Conservation (phyloP, 805 yeast genomes). For the Komagataella kurtzmanii region DNA sequence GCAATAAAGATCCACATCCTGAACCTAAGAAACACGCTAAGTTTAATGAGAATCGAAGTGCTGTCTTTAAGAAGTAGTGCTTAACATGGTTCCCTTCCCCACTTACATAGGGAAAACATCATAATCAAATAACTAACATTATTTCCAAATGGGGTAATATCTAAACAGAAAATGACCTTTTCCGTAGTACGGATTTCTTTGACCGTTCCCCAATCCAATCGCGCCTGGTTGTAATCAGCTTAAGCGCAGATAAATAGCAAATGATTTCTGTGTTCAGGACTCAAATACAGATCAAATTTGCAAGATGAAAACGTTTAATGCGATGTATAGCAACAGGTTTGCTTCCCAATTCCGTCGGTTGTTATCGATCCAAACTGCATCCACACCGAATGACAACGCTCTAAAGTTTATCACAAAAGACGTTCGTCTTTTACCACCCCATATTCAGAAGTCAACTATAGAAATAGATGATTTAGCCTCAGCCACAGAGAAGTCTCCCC, state of each 20-base stretch:
- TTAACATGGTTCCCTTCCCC: background rate
- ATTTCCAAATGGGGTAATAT: background rate
- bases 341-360: background rate
- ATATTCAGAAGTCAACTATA: slow-evolving; percentile 19
- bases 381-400: slow-evolving; percentile 71
- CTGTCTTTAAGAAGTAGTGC: background rate
- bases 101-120: no score
- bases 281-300: background rate
- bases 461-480: slow-evolving; percentile 40
- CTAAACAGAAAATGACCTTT: background rate
- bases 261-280: background rate
- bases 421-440: slow-evolving; percentile 29
- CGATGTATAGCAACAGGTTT: background rate
- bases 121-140: no score
- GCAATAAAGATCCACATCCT: background rate
- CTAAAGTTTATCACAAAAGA: slow-evolving; percentile 47
- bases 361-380: slow-evolving; percentile 25
- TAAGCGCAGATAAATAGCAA: background rate
- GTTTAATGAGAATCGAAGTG: background rate
- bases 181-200: background rate
- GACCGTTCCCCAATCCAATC: background rate
- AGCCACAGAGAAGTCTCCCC: slow-evolving; percentile 44
- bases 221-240: background rate
- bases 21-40: background rate
- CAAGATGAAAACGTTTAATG: background rate